A percentile compares a stretch with the other conserved stretches of the same genome.
Conservation (phyloP, 192 early-diverging fungal genomes). For the Podila epigama region DNA sequence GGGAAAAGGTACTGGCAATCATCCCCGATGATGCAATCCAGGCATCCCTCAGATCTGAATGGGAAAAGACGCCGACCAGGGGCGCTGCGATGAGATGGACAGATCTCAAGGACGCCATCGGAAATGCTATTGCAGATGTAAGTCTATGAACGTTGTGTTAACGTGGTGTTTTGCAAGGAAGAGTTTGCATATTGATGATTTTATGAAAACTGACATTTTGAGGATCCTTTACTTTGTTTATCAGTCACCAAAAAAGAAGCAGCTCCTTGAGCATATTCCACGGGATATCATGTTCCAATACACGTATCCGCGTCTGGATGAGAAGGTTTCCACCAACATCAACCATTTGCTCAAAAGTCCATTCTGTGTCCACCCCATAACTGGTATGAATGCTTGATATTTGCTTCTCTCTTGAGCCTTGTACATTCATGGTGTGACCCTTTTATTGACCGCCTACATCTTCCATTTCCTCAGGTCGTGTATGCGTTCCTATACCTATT, state of each 20-base stretch:
- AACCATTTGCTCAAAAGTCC: slow-evolving; percentile 97
- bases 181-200: no score
- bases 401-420: neutral
- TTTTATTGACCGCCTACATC: neutral
- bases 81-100: slow-evolving; percentile 55
- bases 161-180: neutral
- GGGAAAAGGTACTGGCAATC: slow-evolving; percentile 78
- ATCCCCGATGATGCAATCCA: slow-evolving; percentile 76
- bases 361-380: slow-evolving; percentile 97
- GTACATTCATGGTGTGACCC: neutral
- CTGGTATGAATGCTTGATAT: slow-evolving; percentile 74
- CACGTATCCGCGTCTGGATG: slow-evolving; percentile 92
- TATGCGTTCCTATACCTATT: slow-evolving; percentile 92
- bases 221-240: neutral
- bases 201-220: neutral
- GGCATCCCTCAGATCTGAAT: slow-evolving; percentile 43
- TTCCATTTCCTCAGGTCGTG: slow-evolving; percentile 60
- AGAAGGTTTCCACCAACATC: slow-evolving; percentile 87
- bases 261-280: slow-evolving; percentile 48
- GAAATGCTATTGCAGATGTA: slow-evolving; percentile 7
- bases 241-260: slow-evolving; percentile 47
- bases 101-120: slow-evolving; percentile 40
- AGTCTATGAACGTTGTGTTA: neutral
- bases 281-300: slow-evolving; percentile 90
- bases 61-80: slow-evolving; percentile 42